phyloP scores from a whole-genome alignment of 345 rosid species.

The Eucalyptus rudis region DNA sequence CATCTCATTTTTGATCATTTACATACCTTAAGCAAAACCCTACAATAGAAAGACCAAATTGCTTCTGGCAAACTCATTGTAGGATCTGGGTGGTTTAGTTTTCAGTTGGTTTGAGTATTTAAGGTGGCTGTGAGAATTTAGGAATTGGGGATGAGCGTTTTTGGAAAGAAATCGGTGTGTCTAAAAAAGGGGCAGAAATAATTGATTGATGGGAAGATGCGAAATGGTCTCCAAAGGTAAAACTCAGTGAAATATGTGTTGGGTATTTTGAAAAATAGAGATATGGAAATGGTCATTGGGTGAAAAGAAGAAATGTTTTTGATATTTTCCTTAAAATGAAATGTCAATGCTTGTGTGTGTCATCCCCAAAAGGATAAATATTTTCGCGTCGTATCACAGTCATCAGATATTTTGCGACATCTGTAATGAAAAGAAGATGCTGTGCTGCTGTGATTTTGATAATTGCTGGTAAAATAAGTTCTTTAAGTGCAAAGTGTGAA shows the following conservation, averaged over 20 bases:
- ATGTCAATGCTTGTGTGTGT: neutral
- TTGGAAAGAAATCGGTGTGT: neutral
- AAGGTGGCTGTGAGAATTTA: neutral
- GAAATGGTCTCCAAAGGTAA: neutral
- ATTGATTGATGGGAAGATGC: neutral
- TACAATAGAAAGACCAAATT: neutral
- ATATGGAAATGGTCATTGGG: neutral
- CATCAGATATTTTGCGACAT: neutral
- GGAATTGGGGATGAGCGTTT: neutral
- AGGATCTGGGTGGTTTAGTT: neutral
- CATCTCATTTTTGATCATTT: neutral
- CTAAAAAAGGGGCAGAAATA: neutral
- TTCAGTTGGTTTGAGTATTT: neutral
- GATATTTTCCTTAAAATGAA: neutral
- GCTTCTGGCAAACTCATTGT: neutral
- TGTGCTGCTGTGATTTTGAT: neutral
- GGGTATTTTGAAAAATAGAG: neutral
- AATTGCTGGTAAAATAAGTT: neutral
- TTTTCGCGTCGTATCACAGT: neutral
- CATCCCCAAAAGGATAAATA: neutral
- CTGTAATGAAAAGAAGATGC: neutral
- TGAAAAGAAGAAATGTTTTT: neutral
- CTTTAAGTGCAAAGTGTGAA: neutral
- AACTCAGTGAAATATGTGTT: neutral
- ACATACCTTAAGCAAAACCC: neutral